Evolutionary conservation across 176 grass and related monocot species (phyloP).

Genomic region (Triticum aestivum): DNA sequence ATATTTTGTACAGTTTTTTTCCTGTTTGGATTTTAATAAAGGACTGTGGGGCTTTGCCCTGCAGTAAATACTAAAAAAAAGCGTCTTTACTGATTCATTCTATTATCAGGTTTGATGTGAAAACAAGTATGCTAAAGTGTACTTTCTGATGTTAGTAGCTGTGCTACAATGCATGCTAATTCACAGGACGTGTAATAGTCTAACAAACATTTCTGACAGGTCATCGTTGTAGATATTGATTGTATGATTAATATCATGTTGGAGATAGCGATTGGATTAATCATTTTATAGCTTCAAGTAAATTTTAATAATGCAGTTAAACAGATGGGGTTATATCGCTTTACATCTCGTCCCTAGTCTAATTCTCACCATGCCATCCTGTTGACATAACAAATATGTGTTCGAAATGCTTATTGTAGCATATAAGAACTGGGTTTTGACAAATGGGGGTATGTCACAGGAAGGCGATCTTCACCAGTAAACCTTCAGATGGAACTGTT

Average conservation of each 20-base stretch:
- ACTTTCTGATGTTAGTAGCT: background rate
- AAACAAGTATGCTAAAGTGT: slow-evolving; percentile 3
- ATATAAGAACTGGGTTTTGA: background rate
- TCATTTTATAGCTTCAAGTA: slow-evolving; percentile 13
- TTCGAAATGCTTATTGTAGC: background rate
- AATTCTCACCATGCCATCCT: background rate
- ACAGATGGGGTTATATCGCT: background rate
- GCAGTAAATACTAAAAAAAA: too few species aligned
- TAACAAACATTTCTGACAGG: slow-evolving; percentile 20
- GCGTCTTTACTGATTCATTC: slow-evolving; percentile 7
- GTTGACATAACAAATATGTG: slow-evolving; percentile 13
- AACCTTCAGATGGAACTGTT: slow-evolving; percentile 22
- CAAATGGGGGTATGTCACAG: background rate
- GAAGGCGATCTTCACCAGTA: background rate
- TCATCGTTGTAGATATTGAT: background rate
- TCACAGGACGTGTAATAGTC: background rate
- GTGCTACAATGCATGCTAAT: background rate
- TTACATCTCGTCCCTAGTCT: background rate
- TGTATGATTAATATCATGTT: slow-evolving; percentile 4
- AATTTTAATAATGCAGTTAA: slow-evolving; percentile 9
- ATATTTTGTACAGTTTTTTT: too few species aligned
- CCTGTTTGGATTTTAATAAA: too few species aligned
- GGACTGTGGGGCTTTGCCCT: too few species aligned
- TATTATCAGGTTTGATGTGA: slow-evolving; percentile 29
- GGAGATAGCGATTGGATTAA: background rate